Percentiles rank a stretch among this genome's conserved stretches.
Evolutionary conservation across 1,284 basidiomycete genomes (phyloP).

Genomic region (Hortiboletus rubellus): DNA sequence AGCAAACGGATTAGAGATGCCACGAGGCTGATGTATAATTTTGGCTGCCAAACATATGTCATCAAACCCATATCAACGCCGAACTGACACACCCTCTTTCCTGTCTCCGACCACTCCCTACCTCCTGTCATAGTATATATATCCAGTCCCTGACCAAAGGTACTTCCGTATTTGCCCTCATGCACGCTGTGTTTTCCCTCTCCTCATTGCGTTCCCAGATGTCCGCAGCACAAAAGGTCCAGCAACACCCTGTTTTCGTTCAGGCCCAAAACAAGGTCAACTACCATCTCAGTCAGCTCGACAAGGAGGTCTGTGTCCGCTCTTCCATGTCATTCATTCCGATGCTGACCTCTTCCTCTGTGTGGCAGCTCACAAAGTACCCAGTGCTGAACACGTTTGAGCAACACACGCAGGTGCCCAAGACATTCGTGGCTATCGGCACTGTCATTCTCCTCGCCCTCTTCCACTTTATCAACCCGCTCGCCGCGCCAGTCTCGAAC

Average conservation of each 20-base stretch:
- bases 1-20: slow-evolving; percentile 29
- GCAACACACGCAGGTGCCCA: slow-evolving; percentile 89
- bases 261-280: slow-evolving; percentile 77
- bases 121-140: slow-evolving; percentile 15
- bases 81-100: slow-evolving; percentile 3
- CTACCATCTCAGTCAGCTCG: slow-evolving; percentile 81
- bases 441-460: slow-evolving; percentile 61
- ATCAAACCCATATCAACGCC: slow-evolving; percentile 49
- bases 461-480: slow-evolving; percentile 80
- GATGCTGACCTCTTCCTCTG: slow-evolving; percentile 9
- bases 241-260: slow-evolving; percentile 82
- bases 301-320: slow-evolving; percentile 80
- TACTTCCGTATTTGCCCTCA: slow-evolving; percentile 4
- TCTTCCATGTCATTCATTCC: slow-evolving; percentile 5
- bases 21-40: slow-evolving; percentile 35
- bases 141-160: slow-evolving; percentile 10
- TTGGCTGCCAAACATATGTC: slow-evolving; percentile 47
- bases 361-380: slow-evolving; percentile 83
- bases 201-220: slow-evolving; percentile 45
- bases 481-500: slow-evolving; percentile 81
- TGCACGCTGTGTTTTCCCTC: slow-evolving; percentile 3
- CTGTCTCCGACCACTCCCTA: slow-evolving; percentile 8
- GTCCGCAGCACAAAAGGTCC: slow-evolving; percentile 73
- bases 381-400: slow-evolving; percentile 83
- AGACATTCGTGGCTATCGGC: slow-evolving; percentile 87